Base-by-base conservation (phyloP, 805 yeast genomes). In the Ogataea methanolica region DNA sequence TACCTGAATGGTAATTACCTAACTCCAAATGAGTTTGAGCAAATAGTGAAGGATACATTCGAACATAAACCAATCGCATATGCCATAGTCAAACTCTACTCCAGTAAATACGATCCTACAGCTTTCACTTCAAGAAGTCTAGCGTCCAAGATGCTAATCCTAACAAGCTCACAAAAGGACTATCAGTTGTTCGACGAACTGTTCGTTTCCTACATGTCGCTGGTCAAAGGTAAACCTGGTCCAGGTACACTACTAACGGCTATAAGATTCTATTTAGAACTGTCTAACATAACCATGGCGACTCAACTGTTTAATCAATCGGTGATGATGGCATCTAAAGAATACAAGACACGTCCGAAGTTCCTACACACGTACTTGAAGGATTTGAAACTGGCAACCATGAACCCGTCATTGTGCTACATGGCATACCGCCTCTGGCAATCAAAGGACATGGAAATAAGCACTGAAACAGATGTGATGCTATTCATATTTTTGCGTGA, bases 381-480 rank as follows among this genome's bases (percentile, higher is more conserved):
- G n/a, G 52, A 54, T 33, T 22, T 64, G 7, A 48, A 43, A 21
- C 46, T 48, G 16, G 37, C 43, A 29, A 58, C 67, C 1, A 41
- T 45, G 38, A 64, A 63, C 41, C 37, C 56, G 1, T 44, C 55
- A 14, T 45, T 55, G 4, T 56, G 63, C 41, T 57, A 51, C 31
- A 53, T 53, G 43, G 59, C 61, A 1, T 63, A 61, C 47, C 48
- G 58, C 29, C 45, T 60, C 2, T 64, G 68, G 68, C 15, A 58
- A 5, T 53, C 61, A 12, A 52, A 46, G 33, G 42, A 49, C 7
- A 43, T 53, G 6, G 38, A 45, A 3, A 54, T 61, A 3, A 46
- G 41, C 12, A 44, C 52, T 12, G 44, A 50, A 14, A 58, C 65
- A 7, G 63, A 61, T 42, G 57, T 57, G 4, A 50, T 49, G 19